Evolutionary conservation across 2,329 filamentous ascomycete species (phyloP), one percentile per base, ranked within the genome.

Genomic region (Cladorrhinum sp.): DNA sequence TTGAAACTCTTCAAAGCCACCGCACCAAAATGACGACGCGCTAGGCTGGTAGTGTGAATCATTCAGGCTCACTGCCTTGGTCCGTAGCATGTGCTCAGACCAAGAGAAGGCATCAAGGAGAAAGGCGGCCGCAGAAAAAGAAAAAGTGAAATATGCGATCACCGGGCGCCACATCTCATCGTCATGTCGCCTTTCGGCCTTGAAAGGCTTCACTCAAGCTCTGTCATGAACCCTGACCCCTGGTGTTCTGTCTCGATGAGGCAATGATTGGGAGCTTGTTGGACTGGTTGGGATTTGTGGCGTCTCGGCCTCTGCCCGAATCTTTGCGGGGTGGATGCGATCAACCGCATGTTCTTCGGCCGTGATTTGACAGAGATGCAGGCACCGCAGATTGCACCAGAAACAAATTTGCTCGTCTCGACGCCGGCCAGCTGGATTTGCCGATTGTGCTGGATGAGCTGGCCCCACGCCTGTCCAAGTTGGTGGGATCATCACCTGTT

Each of bases 241-340:
- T 55, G 52, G 18, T 27, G 10, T 23, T 13, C 6, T 24, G 6
- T 55, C 52, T 45, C 22, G 32, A 55, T 55, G n/a, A 24, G 52
- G 52, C 18, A 55, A 45, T 41, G 52, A 55, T 36, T 55, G 20
- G 52, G 41, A n/a, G 52, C 22, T 41, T 36, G 52, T 18, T 38
- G 22, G 52, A 36, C 52, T 23, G 52, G 52, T 24, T 55, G 32
- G 52, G 52, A 38, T 36, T 22, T 27, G 38, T 56, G 53, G 53
- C 53, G 52, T 49, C 49, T 50, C 53, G 53, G 53, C 38, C 23
- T 45, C 53, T 56, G 38, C 53, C 53, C 53, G 53, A 56, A 56
- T 56, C 53, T 56, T 36, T 36, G 53, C 25, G 53, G 53, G 36
- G 53, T 23, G 38, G 53, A 56, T 45, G 38, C 23, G 23, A 56